phyloP scores from a whole-genome alignment of 129 eudicot species.

The Centella asiatica region DNA sequence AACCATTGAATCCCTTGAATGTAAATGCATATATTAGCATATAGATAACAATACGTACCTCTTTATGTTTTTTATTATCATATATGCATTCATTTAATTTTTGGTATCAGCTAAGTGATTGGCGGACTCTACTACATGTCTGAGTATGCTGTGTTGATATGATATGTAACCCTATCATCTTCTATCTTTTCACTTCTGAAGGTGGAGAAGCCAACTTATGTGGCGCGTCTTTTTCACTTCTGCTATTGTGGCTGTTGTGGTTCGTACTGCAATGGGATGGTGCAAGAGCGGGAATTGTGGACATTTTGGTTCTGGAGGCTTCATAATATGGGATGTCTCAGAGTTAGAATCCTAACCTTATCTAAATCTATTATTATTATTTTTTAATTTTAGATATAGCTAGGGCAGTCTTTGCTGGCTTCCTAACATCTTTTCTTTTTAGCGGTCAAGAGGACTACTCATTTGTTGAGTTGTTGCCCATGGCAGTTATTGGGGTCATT shows the following conservation, averaged over 20 bases:
- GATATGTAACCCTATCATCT: neutral
- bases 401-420: slow-evolving; percentile 10
- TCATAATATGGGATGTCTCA: slow-evolving; percentile 95
- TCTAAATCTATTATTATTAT: slow-evolving; percentile 14
- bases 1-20: neutral
- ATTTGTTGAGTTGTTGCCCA: slow-evolving; percentile 84
- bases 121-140: neutral
- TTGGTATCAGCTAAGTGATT: neutral
- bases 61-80: too few relatives aligned
- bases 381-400: neutral
- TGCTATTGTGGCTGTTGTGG: slow-evolving; percentile 95
- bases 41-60: neutral
- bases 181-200: slow-evolving; percentile 27
- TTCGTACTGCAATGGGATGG: slow-evolving; percentile 98
- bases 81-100: neutral
- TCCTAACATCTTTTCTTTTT: slow-evolving; percentile 23
- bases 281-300: slow-evolving; percentile 86
- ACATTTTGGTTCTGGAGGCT: slow-evolving; percentile 98
- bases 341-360: slow-evolving; percentile 45
- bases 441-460: slow-evolving; percentile 99
- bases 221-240: slow-evolving; percentile 99
- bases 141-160: neutral
- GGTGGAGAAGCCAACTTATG: slow-evolving; percentile 99
- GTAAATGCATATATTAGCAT: neutral
- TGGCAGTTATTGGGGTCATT: slow-evolving; percentile 97